Base-by-base conservation (phyloP, 306 rosid species). In the Gastrolobium villosum region DNA sequence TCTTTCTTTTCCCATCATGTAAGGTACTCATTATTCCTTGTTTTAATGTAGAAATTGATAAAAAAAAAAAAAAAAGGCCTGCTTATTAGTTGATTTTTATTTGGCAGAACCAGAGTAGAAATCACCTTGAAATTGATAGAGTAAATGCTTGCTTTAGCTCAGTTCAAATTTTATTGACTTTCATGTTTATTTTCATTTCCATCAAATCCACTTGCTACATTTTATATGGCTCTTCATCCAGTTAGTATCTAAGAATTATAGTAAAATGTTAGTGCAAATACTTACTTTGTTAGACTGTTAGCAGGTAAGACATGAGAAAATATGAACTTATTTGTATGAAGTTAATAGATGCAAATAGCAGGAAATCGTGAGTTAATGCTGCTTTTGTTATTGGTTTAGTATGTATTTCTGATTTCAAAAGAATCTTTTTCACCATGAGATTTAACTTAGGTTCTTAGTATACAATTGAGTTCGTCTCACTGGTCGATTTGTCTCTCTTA, bases 401-500 rank as follows among this genome's bases (percentile, higher is more conserved):
- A 3, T 44, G 70, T 52, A 26, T 52, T 32, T 75, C 39, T 32
- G n/a, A 56, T 69, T n/a, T 30, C 20, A 15, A 49, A 6, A 9
- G 6, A 39, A 79, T 5, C 46, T 48, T 48, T 13, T 37, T 43
- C 10, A 37, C 13, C 11, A 2, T 39, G 34, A 70, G 70, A 70
- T 79, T 53, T 69, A 4, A 59, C 82, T 36, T 37, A 37, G 34
- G 15, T 57, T 70, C 7, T 15, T 4, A 45, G 43, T 15, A 54
- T 50, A 36, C 34, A 78, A 7, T 52, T 40, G 31, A 44, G 66
- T 37, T 65, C 13, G n/a, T 41, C 30, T 60, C 40, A 13, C 34
- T 60, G 20, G 13, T 52, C 26, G 36, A 10, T 50, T 36, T 75
- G 40, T 69, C 30, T 63, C 72, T 64, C 39, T 46, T 76, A 64